Evolutionary conservation across 208 protist species (phyloP).

Genomic region (Leishmania turanica): DNA sequence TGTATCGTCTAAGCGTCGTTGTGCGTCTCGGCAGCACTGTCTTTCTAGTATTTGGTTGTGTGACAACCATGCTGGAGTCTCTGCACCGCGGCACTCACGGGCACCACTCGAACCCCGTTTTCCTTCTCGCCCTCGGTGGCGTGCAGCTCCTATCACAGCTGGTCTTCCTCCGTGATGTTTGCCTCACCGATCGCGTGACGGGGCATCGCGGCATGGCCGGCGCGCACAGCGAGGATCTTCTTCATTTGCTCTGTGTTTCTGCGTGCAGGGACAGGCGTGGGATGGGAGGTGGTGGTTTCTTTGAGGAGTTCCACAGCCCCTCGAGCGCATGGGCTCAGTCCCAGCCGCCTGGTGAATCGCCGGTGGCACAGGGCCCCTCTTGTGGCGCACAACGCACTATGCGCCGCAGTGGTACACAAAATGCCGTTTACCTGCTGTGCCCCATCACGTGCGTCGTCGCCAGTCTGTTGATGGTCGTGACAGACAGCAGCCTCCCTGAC

Average conservation of each 20-base stretch:
- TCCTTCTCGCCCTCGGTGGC: slow-evolving; percentile 28
- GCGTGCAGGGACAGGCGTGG: not conserved
- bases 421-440: slow-evolving; percentile 19
- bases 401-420: not conserved
- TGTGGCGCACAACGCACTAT: slow-evolving; percentile 5
- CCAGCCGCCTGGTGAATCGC: not conserved
- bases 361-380: not conserved
- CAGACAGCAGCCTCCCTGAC: slow-evolving; percentile 15
- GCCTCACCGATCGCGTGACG: slow-evolving; percentile 53
- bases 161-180: slow-evolving; percentile 46
- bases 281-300: slow-evolving; percentile 10
- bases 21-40: slow-evolving; percentile 53
- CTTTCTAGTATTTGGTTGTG: slow-evolving; percentile 66
- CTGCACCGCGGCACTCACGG: slow-evolving; percentile 45
- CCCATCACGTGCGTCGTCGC: slow-evolving; percentile 13
- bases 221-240: slow-evolving; percentile 30
- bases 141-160: slow-evolving; percentile 45
- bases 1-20: slow-evolving; percentile 49
- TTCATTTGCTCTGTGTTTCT: slow-evolving; percentile 19
- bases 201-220: slow-evolving; percentile 35
- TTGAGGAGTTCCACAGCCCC: not conserved
- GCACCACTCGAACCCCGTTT: slow-evolving; percentile 29
- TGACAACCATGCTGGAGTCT: slow-evolving; percentile 52
- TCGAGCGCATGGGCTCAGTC: not conserved
- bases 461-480: slow-evolving; percentile 17